These are phyloP conservation scores for Vanderwaltozyma tropicalis DNA, from an alignment of 805 yeast species.

Conservation along the genomic window DNA sequence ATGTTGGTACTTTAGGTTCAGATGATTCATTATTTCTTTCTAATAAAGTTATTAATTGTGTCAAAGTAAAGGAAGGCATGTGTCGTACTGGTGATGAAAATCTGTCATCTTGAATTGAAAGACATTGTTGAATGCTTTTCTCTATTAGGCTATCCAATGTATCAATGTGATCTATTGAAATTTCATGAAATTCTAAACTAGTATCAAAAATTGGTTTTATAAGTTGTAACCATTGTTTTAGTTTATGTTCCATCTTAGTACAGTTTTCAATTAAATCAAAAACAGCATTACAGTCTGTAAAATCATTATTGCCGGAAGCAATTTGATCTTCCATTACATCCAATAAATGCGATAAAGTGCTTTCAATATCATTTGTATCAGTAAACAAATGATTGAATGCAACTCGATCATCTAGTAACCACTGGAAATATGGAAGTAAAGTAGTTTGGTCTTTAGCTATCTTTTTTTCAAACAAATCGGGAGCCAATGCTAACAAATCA, in stretches of 20 bases:
- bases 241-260: conserved; percentile 23
- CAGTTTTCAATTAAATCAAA: conserved; percentile 27
- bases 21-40: conserved; percentile 16
- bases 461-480: not conserved
- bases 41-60: conserved; percentile 26
- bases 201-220: conserved; percentile 33
- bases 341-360: conserved; percentile 12
- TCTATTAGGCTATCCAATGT: conserved; percentile 34
- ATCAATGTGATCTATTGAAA: conserved; percentile 32
- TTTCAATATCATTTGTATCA: not conserved
- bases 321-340: conserved; percentile 28
- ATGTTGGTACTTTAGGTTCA: conserved; percentile 32
- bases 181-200: conserved; percentile 36
- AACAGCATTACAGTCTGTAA: conserved; percentile 9
- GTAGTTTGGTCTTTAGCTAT: not conserved
- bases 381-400: too few species aligned
- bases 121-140: conserved; percentile 27
- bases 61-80: conserved; percentile 30
- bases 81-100: conserved; percentile 34
- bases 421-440: not conserved
- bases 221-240: conserved; percentile 23
- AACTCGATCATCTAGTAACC: not conserved
- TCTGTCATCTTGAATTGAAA: conserved; percentile 31
- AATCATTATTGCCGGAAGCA: conserved; percentile 7
- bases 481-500: not conserved